Conservation (phyloP, 495 filamentous ascomycete genomes). For the Terfezia claveryi region DNA sequence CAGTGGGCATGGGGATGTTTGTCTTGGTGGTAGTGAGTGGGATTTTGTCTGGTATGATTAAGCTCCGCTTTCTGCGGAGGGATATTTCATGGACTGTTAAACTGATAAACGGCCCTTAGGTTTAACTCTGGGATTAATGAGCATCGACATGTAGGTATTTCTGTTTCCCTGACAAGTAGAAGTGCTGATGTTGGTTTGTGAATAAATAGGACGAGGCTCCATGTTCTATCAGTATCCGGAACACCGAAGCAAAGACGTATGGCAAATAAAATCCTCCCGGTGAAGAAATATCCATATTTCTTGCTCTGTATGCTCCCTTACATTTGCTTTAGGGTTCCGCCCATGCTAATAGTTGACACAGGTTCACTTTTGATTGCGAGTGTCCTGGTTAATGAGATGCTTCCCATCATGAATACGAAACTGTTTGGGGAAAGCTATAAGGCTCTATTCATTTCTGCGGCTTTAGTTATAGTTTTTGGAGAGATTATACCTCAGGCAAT, state of each 20-base stretch:
- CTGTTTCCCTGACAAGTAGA: neutral
- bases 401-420: neutral
- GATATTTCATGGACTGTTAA: neutral
- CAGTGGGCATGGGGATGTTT: neutral
- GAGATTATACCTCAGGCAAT: neutral
- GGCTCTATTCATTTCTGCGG: neutral
- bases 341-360: neutral
- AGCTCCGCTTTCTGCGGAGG: neutral
- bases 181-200: neutral
- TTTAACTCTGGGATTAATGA: neutral
- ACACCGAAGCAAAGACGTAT: neutral
- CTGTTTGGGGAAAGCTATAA: neutral
- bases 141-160: neutral
- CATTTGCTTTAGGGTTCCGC: no score
- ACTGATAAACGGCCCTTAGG: neutral
- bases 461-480: neutral
- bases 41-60: neutral
- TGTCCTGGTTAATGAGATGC: neutral
- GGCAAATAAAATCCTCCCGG: neutral
- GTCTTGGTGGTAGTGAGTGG: neutral
- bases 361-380: neutral
- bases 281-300: neutral
- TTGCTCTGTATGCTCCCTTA: neutral
- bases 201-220: neutral
- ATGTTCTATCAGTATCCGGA: neutral